Conservation (phyloP, 768 basidiomycete species). For the Pleurotus pulmonarius region DNA sequence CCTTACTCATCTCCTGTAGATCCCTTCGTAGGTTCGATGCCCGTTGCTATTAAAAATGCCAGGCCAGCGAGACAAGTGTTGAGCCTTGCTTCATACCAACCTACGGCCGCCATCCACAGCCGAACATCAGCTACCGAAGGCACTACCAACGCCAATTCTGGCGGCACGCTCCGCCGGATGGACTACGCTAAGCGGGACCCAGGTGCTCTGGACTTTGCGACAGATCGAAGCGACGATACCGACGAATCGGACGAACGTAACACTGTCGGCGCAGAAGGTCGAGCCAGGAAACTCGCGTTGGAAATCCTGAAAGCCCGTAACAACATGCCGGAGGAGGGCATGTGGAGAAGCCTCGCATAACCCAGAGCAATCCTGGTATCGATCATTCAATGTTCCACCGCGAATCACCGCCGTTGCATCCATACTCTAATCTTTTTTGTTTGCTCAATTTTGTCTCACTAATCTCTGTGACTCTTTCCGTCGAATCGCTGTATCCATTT, state of each 20-base stretch:
- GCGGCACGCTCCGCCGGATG: slow-evolving; percentile 49
- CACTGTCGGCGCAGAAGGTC: slow-evolving; percentile 25
- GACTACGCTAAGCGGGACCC: slow-evolving; percentile 74
- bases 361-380: slow-evolving; percentile 7
- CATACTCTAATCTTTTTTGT: background rate
- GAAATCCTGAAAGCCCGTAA: slow-evolving; percentile 70
- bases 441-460: background rate
- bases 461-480: background rate
- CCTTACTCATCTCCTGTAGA: background rate
- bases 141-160: slow-evolving; percentile 19
- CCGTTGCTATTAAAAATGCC: slow-evolving; percentile 51
- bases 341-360: slow-evolving; percentile 77
- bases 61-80: slow-evolving; percentile 32
- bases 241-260: slow-evolving; percentile 20
- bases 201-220: slow-evolving; percentile 59
- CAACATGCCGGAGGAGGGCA: slow-evolving; percentile 64
- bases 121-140: slow-evolving; percentile 19
- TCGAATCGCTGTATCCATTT: background rate
- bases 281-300: slow-evolving; percentile 56
- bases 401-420: background rate
- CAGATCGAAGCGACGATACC: slow-evolving; percentile 43
- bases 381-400: background rate
- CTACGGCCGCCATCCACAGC: slow-evolving; percentile 39
- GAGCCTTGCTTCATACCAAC: slow-evolving; percentile 56
- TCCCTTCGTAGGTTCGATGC: slow-evolving; percentile 46